A percentile compares a stretch with the other conserved stretches of the same genome.
These are phyloP conservation scores for Brassica cretica DNA, from an alignment of 345 rosid genomes.

Conservation along the genomic window DNA sequence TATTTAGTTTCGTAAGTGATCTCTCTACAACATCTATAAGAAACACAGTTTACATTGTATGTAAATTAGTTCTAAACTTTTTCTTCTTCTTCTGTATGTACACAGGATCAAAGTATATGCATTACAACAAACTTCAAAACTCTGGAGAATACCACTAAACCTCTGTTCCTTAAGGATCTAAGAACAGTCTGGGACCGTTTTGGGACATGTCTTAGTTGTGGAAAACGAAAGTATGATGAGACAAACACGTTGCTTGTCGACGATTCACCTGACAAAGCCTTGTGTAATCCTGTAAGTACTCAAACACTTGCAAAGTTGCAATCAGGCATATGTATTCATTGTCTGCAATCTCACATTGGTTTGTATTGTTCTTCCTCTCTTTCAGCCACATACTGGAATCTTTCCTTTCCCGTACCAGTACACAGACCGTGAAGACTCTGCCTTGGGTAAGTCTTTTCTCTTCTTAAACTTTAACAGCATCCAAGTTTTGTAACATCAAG, in stretches of 20 bases:
- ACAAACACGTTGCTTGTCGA: conserved; percentile 78
- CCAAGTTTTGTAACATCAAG: conserved; percentile 2
- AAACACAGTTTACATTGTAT: not conserved
- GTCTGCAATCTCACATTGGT: not conserved
- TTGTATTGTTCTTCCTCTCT: conserved; percentile 8
- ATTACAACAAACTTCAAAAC: conserved; percentile 53
- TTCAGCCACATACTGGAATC: conserved; percentile 68
- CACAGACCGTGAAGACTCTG: conserved; percentile 48
- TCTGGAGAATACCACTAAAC: conserved; percentile 56
- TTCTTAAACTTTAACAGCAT: not conserved
- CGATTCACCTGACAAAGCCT: conserved; percentile 86
- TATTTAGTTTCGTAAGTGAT: conserved; percentile 36
- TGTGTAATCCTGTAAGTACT: conserved; percentile 70
- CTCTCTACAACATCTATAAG: conserved; percentile 7
- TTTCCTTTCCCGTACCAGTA: conserved; percentile 66
- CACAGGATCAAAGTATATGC: conserved; percentile 64
- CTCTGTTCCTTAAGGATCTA: conserved; percentile 77
- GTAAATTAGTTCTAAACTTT: not conserved
- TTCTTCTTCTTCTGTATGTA: not conserved
- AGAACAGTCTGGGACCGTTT: conserved; percentile 60
- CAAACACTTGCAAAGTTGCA: not conserved
- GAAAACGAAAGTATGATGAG: conserved; percentile 59
- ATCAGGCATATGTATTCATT: conserved; percentile 10
- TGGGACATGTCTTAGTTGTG: conserved; percentile 53
- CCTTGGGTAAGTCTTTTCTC: conserved; percentile 62